Evolutionary conservation across 2,329 filamentous ascomycete genomes (phyloP), one percentile per base, ranked within the genome.

Genomic region (Tolypocladium endophyticum): DNA sequence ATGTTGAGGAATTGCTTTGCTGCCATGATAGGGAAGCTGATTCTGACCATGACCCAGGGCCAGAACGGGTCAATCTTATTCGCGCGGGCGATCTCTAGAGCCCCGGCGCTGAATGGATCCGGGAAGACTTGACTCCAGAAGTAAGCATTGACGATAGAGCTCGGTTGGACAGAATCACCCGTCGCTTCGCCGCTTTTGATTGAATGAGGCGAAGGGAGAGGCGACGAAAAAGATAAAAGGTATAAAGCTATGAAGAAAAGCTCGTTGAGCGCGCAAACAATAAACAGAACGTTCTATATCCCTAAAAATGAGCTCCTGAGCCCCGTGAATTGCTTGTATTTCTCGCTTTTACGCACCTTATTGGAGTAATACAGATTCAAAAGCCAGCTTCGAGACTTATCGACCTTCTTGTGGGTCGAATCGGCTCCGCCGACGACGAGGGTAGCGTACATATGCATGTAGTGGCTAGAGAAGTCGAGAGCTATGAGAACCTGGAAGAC

Each of bases 381-480:
- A 61, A 97, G 80, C 85, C 87, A 90, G 79, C 90, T 96, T 73
- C 92, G 81, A 72, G 84, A 89, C 75, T 89, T 87, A 71, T 96
- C 91, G 58, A 99, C 87, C 67, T 89, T 92, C 85, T 99, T 99
- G 79, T 99, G 94, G 78, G 92, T 87, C 64, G 77, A 90, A 67
- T 86, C 84, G 58, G 85, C 82, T 58, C 90, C 91, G 59, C 89
- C 91, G 85, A 96, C 94, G 64, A 87, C 87, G 69, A 97, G 79
- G 0, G 92, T 96, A 18, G 92, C 90, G 72, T 96, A 97, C 94
- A 99, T 99, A 78, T 99, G 94, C 81, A 97, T 93, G 73, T 97
- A 99, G 76, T 99, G 94, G 73, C 92, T 96, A 35, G 94, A 89
- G 65, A 99, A 82, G 75, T 99, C 94, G 68, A 99, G 78, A 59